Conservation (phyloP, 2,329 filamentous ascomycete genomes). For the Neurospora crassa region DNA sequence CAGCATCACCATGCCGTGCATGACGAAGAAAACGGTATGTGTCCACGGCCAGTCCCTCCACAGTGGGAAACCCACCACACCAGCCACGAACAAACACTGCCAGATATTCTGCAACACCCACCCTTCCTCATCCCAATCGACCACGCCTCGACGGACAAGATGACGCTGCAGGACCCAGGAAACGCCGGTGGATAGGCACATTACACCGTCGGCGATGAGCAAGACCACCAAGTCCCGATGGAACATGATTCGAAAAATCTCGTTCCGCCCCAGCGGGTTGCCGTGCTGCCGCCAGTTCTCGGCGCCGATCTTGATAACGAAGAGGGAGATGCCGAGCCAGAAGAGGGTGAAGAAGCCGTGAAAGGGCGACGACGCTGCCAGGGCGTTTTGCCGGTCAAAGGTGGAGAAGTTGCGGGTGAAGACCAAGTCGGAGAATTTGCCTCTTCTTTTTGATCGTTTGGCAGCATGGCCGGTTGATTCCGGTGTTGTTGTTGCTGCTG, state of each 20-base stretch:
- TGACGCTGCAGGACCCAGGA: conserved; percentile 56
- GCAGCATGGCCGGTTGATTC: background rate
- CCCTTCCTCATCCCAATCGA: conserved; percentile 58
- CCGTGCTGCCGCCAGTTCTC: conserved; percentile 62
- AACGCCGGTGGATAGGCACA: conserved; percentile 57
- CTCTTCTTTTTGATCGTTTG: background rate
- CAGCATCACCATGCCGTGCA: conserved; percentile 65
- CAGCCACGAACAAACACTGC: conserved; percentile 55
- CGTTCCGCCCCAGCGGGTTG: conserved; percentile 58
- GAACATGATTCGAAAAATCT: conserved; percentile 63
- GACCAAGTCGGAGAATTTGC: conserved; percentile 45
- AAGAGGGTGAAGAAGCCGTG: conserved; percentile 74
- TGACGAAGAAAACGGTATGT: conserved; percentile 66
- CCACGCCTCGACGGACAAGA: conserved; percentile 40
- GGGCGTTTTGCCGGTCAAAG: conserved; percentile 63
- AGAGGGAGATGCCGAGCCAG: conserved; percentile 60
- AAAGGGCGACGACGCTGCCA: conserved; percentile 57
- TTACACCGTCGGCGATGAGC: conserved; percentile 55
- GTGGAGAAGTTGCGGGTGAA: conserved; percentile 66
- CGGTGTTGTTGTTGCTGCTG: too few species aligned
- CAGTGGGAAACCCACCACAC: conserved; percentile 55
- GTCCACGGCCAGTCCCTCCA: conserved; percentile 75
- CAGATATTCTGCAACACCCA: conserved; percentile 71
- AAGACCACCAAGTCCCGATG: conserved; percentile 41
- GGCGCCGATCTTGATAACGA: conserved; percentile 56